Base-by-base conservation (phyloP, 2,329 filamentous ascomycete species). In the Aschersonia sp. region DNA sequence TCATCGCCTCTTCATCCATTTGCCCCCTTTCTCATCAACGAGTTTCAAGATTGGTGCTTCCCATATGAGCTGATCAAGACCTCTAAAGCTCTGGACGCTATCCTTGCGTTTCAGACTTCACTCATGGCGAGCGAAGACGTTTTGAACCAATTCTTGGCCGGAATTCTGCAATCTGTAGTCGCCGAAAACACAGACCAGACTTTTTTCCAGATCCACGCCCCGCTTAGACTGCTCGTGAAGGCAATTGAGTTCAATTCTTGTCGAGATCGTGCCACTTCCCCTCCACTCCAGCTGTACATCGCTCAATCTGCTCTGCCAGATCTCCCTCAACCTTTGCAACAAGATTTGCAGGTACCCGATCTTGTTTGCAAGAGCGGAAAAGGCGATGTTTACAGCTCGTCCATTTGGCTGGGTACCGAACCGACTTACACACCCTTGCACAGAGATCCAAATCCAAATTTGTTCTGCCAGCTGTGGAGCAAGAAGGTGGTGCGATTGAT, bases 361-460 rank as follows among this genome's bases (percentile, higher is more conserved):
- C 57, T 89, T 4, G 78, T 94, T 4, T 62, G 58, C 4, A 59
- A 67, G 6, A 73, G 77, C 1, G 85, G 85, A 0, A 83, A 76
- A 54, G 87, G 87, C 3, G 89, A 95, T 60, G 66, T 95, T n/a
- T 95, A 97, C 60, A 77, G 74, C 55, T 82, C 84, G 0, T 94
- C 85, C 55, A 69, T 97, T 42, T 98, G 90, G 90, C 73, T 97
- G 10, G 92, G 92, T 1, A 70, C 83, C 11, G 79, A 87, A 40
- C 87, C 87, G 0, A 95, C 89, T 0, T 88, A 87, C 55, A 95
- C 92, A 1, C 88, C 92, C 4, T 69, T 95, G 4, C 92, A 98
- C 63, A 78, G 84, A 47, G 92, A 98, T 58, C 92, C 92, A 0
- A 97, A 97, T 57, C 87, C 87, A 0, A 98, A 98, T 59, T 57